Conservation (phyloP, 331 rosid genomes). For the Acacia concinna region DNA sequence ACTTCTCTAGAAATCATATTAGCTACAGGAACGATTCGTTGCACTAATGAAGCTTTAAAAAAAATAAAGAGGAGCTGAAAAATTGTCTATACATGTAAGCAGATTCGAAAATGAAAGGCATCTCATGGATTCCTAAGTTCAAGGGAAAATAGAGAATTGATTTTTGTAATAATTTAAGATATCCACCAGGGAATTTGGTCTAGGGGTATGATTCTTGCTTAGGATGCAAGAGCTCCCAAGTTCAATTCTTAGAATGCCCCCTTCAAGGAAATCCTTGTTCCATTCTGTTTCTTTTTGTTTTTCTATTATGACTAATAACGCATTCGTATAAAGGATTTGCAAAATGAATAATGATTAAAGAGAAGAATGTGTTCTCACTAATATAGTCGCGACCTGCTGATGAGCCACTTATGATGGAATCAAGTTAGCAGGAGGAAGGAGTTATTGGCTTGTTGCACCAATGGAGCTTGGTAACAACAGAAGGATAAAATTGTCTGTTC, state of each 20-base stretch:
- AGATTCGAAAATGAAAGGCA: background rate
- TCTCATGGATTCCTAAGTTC: background rate
- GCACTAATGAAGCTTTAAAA: background rate
- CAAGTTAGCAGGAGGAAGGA: background rate
- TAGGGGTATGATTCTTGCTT: conserved; percentile 82
- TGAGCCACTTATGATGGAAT: background rate
- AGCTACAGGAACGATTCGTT: background rate
- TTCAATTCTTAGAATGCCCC: conserved; percentile 77
- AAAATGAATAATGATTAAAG: background rate
- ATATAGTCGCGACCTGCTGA: background rate
- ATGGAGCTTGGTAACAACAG: background rate
- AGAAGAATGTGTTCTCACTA: background rate
- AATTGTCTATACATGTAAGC: background rate
- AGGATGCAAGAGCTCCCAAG: conserved; percentile 73
- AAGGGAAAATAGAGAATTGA: background rate
- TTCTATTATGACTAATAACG: background rate
- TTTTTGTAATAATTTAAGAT: too few species aligned
- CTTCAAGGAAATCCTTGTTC: background rate
- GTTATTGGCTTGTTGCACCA: background rate
- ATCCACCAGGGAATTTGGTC: conserved; percentile 58
- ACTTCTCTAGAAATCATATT: background rate
- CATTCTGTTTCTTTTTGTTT: background rate
- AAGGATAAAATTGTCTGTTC: background rate
- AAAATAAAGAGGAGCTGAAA: background rate
- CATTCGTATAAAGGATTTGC: background rate